Percentiles rank a stretch among this genome's conserved stretches.
Conservation (phyloP, 2,329 filamentous ascomycete species). For the Sporothrix pallida region DNA sequence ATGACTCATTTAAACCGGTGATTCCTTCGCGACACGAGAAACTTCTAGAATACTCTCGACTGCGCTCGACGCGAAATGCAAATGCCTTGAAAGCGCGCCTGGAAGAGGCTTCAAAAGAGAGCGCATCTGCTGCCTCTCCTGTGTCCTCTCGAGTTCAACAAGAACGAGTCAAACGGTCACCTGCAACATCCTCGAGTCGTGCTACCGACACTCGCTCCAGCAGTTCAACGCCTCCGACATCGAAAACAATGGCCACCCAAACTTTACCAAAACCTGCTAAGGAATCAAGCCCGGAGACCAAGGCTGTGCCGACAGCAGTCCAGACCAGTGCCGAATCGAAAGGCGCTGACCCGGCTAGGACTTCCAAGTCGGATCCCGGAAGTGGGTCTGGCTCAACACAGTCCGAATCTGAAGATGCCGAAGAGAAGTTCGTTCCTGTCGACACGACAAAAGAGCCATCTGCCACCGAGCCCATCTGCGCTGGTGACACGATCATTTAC, state of each 20-base stretch:
- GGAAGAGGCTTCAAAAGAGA: neutral
- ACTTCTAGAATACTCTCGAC: slow-evolving; percentile 25
- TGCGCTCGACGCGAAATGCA: slow-evolving; percentile 8
- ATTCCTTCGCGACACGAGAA: slow-evolving; percentile 26
- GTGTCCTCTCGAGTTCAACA: neutral
- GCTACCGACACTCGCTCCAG: neutral
- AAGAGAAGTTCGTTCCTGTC: neutral
- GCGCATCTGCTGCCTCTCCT: neutral
- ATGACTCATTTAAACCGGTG: slow-evolving; percentile 28
- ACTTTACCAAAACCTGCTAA: neutral
- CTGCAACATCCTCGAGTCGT: neutral
- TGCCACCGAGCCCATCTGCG: slow-evolving; percentile 65
- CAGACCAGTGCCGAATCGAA: neutral
- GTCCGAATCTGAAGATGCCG: neutral
- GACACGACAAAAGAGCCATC: slow-evolving; percentile 33
- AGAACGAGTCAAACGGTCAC: neutral
- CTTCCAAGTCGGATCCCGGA: neutral
- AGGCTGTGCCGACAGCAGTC: too few species aligned
- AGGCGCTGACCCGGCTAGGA: neutral
- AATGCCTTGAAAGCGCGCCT: neutral
- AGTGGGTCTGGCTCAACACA: neutral
- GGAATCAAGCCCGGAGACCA: neutral
- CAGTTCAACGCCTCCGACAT: neutral
- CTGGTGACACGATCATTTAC: slow-evolving; percentile 80
- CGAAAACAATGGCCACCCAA: neutral